These are phyloP conservation scores for Pulicaria dysenterica DNA, from an alignment of 129 eudicot species.

Conservation along the genomic window DNA sequence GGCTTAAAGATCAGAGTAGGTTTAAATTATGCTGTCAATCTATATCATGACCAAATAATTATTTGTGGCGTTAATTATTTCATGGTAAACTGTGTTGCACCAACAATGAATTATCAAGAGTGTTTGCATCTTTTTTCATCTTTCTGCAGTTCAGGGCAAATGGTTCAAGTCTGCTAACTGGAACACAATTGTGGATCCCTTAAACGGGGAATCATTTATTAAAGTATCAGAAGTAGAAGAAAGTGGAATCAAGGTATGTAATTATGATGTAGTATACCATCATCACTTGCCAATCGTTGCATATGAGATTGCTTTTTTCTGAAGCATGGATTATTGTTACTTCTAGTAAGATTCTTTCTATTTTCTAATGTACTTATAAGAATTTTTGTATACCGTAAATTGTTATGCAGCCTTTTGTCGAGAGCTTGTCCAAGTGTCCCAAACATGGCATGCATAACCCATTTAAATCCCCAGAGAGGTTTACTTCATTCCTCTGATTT, in stretches of 20 bases:
- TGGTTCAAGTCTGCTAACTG: conserved; percentile 77
- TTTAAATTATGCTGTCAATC: background rate
- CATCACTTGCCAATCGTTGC: background rate
- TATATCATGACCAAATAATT: background rate
- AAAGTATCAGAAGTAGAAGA: conserved; percentile 86
- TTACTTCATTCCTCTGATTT: background rate
- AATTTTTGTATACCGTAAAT: conserved; percentile 17
- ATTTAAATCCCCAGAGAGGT: conserved; percentile 96
- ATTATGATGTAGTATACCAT: background rate
- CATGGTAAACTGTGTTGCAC: conserved; percentile 5
- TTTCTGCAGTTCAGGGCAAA: conserved; percentile 82
- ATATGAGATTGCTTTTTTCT: background rate
- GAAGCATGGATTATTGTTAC: conserved; percentile 13
- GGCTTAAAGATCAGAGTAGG: background rate
- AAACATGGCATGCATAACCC: conserved; percentile 96
- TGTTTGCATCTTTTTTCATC: conserved; percentile 16
- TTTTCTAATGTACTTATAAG: background rate
- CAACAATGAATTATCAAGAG: background rate
- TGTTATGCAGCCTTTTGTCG: conserved; percentile 85
- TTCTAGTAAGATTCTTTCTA: background rate
- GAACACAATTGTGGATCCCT: conserved; percentile 88
- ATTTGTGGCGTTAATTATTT: background rate
- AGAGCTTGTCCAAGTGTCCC: conserved; percentile 83
- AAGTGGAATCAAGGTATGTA: conserved; percentile 64
- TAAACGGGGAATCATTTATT: conserved; percentile 89